A percentile compares a stretch with the other conserved stretches of the same genome.
phyloP scores from a whole-genome alignment of 2,329 filamentous ascomycete genomes.

The Phoma sp. region DNA sequence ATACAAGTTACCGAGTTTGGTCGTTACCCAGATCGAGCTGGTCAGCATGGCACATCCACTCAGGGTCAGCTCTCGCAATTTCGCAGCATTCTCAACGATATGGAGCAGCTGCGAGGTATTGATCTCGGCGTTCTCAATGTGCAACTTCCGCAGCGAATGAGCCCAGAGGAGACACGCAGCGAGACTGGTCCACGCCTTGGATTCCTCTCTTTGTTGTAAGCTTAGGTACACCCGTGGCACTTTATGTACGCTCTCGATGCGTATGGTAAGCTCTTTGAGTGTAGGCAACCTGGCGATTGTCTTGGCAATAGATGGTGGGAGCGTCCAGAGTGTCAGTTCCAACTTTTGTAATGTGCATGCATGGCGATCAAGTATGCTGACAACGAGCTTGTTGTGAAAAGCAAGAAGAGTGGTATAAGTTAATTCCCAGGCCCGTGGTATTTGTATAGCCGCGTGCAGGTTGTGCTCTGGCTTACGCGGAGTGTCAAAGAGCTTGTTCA shows the following conservation, averaged over 20 bases:
- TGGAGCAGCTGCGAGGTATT: neutral
- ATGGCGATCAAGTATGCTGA: constrained; percentile 35
- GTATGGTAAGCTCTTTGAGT: constrained; percentile 31
- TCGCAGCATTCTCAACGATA: neutral
- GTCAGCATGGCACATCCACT: constrained; percentile 11
- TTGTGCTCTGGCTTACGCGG: constrained; percentile 12
- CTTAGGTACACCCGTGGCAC: neutral
- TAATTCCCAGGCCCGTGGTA: constrained; percentile 29
- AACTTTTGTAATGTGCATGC: constrained; percentile 32
- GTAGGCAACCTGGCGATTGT: constrained; percentile 28
- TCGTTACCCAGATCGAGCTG: neutral
- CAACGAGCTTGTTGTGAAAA: constrained; percentile 39
- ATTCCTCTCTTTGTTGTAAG: constrained; percentile 6
- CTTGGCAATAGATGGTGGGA: constrained; percentile 30
- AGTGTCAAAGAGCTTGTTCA: constrained; percentile 53
- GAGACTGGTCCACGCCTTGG: constrained; percentile 1
- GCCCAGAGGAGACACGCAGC: neutral
- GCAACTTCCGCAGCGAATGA: neutral
- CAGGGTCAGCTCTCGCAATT: neutral
- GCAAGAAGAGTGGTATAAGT: constrained; percentile 27
- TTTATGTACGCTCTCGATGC: constrained; percentile 29
- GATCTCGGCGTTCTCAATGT: constrained; percentile 1
- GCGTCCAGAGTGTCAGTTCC: constrained; percentile 38
- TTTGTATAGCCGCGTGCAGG: constrained; percentile 17
- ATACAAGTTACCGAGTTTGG: neutral